Evolutionary conservation across 225 moss, liverwort and hornwort genomes (phyloP).

Genomic region (Bryoerythrophyllum caledonicum): DNA sequence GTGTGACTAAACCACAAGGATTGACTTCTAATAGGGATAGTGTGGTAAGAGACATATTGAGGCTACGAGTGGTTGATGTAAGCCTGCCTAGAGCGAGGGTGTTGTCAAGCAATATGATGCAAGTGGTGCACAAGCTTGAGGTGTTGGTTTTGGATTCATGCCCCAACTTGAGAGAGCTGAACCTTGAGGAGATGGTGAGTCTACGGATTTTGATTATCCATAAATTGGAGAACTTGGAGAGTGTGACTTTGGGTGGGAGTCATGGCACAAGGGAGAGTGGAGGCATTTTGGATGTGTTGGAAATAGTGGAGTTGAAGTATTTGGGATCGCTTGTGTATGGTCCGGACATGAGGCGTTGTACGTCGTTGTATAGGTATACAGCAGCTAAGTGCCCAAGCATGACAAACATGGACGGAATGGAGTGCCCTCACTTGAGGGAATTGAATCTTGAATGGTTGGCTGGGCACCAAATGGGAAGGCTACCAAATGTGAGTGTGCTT

Average conservation of each 20-base stretch:
- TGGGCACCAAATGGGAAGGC: too few relatives aligned
- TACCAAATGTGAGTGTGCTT: too few relatives aligned
- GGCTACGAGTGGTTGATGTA: background rate
- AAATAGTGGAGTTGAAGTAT: too few relatives aligned
- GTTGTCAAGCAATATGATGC: background rate
- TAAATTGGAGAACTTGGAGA: background rate
- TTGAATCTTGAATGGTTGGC: too few relatives aligned
- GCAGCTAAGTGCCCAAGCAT: too few relatives aligned
- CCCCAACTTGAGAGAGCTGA: background rate
- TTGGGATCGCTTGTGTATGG: too few relatives aligned
- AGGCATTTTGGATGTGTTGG: too few relatives aligned
- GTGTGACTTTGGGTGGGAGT: background rate
- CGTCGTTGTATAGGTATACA: too few relatives aligned
- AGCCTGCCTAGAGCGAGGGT: rapidly evolving
- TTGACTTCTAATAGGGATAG: background rate
- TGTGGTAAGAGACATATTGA: background rate
- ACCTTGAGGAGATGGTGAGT: background rate
- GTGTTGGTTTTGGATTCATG: background rate
- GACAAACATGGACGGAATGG: too few relatives aligned
- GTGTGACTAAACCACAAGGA: background rate
- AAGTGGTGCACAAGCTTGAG: background rate
- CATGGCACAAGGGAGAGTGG: too few relatives aligned
- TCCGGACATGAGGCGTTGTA: too few relatives aligned
- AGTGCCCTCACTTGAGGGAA: too few relatives aligned
- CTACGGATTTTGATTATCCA: background rate